Conservation (phyloP, 208 protist species). For the Balamuthia mandrillaris region DNA sequence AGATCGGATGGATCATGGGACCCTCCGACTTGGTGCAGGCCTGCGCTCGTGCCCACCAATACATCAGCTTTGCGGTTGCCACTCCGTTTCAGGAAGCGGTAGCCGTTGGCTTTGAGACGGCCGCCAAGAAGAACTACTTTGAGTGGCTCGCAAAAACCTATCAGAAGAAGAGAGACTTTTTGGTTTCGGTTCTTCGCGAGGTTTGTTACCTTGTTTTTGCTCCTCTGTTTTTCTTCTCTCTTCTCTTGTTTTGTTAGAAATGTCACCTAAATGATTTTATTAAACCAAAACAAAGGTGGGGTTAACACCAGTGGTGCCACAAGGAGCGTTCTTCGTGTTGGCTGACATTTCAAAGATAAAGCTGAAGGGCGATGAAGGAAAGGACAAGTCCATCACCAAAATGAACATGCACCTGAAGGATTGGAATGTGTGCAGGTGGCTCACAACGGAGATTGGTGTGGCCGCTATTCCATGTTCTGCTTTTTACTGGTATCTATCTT, state of each 20-base stretch:
- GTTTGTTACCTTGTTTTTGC: no score
- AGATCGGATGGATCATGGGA: conserved; percentile 81
- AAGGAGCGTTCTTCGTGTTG: conserved; percentile 84
- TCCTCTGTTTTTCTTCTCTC: no score
- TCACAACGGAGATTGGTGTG: conserved; percentile 83
- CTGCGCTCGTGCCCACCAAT: no score
- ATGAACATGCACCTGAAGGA: no score
- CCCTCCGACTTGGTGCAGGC: conserved; percentile 21
- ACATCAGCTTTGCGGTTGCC: conserved; percentile 79
- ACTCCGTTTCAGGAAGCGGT: conserved; percentile 83
- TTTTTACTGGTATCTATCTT: no score
- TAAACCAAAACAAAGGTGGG: no score
- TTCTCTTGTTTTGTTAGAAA: no score
- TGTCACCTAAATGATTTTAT: no score
- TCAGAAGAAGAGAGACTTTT: conserved; percentile 17
- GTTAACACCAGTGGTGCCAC: conserved; percentile 62
- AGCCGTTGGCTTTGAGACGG: conserved; percentile 70
- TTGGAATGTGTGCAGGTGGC: conserved; percentile 83
- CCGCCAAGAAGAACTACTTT: conserved; percentile 65
- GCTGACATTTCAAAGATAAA: conserved; percentile 78
- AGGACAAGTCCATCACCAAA: no score
- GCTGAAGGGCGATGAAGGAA: no score
- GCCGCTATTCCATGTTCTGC: conserved; percentile 79
- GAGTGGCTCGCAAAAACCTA: conserved; percentile 59
- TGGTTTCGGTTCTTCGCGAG: conserved; percentile 46